phyloP scores from a whole-genome alignment of 169 alveolate species.

The Eimeria praecox region DNA sequence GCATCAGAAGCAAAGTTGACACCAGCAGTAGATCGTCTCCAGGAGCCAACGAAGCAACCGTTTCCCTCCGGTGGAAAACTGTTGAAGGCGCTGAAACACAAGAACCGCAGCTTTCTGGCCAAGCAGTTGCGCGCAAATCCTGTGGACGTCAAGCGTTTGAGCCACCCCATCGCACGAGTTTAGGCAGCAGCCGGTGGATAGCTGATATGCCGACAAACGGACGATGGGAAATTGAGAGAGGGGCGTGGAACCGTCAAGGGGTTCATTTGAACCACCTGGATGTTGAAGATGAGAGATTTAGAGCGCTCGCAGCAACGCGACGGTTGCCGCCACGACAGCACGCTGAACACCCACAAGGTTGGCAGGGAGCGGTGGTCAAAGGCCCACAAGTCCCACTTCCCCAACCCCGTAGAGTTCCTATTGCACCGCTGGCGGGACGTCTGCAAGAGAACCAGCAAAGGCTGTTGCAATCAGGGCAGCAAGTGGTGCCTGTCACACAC shows the following conservation, averaged over 20 bases:
- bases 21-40: background rate
- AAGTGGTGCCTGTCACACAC: slow-evolving; percentile 55
- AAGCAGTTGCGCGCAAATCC: background rate
- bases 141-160: background rate
- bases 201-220: slow-evolving; percentile 52
- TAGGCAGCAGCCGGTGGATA: slow-evolving; percentile 27
- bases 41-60: background rate
- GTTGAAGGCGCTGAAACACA: background rate
- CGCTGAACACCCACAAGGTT: background rate
- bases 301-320: slow-evolving; percentile 44
- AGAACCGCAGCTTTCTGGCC: background rate
- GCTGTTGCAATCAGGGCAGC: slow-evolving; percentile 38
- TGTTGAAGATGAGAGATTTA: slow-evolving; percentile 37
- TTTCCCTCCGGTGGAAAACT: background rate
- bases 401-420: slow-evolving; percentile 7
- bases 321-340: slow-evolving; percentile 37
- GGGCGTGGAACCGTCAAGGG: slow-evolving; percentile 63
- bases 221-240: slow-evolving; percentile 69
- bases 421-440: slow-evolving; percentile 59
- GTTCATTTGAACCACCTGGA: slow-evolving; percentile 41
- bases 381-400: background rate
- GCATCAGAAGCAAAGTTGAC: background rate
- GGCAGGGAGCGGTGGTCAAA: background rate
- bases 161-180: background rate
- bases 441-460: slow-evolving; percentile 28